These are phyloP conservation scores for Besnoitia besnoiti DNA, from an alignment of 169 alveolate genomes.

Conservation along the genomic window DNA sequence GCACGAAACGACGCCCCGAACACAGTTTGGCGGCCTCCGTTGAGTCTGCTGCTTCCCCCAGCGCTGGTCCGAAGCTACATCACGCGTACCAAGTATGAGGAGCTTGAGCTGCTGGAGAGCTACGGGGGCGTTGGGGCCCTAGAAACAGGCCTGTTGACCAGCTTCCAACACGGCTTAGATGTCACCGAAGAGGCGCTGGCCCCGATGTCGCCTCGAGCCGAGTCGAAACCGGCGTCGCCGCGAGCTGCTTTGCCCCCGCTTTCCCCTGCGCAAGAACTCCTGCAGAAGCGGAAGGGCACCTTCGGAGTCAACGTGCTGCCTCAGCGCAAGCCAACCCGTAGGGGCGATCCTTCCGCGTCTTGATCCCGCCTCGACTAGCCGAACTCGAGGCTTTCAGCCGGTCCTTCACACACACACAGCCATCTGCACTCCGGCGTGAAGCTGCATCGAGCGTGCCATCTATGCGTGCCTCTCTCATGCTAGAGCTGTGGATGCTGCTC, in stretches of 20 bases:
- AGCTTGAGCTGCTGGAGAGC: background rate
- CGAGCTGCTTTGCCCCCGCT: background rate
- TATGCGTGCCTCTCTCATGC: no score
- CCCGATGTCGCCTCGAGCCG: slow-evolving; percentile 20
- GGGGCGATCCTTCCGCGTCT: background rate
- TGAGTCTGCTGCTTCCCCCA: background rate
- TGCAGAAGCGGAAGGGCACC: background rate
- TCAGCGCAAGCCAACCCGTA: slow-evolving; percentile 52
- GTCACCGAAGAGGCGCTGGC: background rate
- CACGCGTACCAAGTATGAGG: slow-evolving; percentile 18
- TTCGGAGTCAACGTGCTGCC: slow-evolving; percentile 57
- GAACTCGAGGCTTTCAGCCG: no score
- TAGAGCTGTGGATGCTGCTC: no score
- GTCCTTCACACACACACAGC: no score
- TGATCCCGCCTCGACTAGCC: no score
- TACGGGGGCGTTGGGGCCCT: slow-evolving; percentile 20
- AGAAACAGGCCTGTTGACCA: slow-evolving; percentile 1
- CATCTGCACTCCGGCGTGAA: no score
- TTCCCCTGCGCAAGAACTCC: background rate
- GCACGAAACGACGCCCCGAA: no score
- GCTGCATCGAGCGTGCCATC: no score
- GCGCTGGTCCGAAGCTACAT: slow-evolving; percentile 9
- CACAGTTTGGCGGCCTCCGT: no score
- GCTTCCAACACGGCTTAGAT: slow-evolving; percentile 21
- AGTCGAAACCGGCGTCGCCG: background rate